Evolutionary conservation across 176 grass and related monocot genomes (phyloP).

Genomic region (Carex cristatella): DNA sequence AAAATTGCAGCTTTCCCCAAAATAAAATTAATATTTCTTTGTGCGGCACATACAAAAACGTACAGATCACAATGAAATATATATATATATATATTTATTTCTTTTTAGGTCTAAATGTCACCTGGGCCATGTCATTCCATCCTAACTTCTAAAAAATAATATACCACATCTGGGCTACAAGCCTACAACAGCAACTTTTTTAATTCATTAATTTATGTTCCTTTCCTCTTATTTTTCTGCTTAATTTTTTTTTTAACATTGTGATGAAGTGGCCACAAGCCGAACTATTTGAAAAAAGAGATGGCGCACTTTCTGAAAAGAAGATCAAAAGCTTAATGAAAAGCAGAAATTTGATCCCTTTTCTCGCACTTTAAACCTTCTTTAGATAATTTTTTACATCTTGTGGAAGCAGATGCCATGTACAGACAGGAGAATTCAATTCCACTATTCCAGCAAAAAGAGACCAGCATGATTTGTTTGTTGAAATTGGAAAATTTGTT

Average conservation of each 20-base stretch:
- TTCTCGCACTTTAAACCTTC: background rate
- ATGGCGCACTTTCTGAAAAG: conserved; percentile 3
- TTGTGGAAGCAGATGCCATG: background rate
- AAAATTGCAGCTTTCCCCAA: background rate
- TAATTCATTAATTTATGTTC: background rate
- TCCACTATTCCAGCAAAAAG: background rate
- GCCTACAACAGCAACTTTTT: background rate
- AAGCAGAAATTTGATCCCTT: background rate
- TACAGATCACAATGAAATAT: background rate
- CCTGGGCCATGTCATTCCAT: background rate
- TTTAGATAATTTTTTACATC: conserved; percentile 11
- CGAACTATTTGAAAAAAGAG: background rate
- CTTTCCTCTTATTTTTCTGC: background rate
- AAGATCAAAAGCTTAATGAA: background rate
- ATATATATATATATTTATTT: background rate
- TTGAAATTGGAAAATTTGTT: background rate
- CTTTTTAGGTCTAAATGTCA: background rate
- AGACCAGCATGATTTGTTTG: background rate
- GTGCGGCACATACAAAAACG: background rate
- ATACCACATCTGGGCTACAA: background rate
- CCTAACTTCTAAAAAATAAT: background rate
- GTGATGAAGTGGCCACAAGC: background rate
- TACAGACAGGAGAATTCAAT: background rate
- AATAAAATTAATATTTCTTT: background rate
- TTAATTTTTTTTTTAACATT: background rate